A percentile compares a stretch with the other conserved stretches of the same genome.
phyloP scores from a whole-genome alignment of 1,284 basidiomycete genomes.

The Rugosomyces carneus region DNA sequence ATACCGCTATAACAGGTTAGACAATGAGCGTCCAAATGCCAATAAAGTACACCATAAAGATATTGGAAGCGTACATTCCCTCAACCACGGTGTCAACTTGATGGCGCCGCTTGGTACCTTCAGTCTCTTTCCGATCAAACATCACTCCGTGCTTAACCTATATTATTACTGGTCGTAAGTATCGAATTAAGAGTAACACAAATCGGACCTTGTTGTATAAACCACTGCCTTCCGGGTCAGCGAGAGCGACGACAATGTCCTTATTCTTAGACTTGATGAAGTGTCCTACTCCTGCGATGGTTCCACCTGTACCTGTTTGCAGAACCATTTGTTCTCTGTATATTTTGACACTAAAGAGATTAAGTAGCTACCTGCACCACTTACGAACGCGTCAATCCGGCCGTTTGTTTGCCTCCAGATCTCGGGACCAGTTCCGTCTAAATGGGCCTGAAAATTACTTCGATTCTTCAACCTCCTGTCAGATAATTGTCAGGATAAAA shows the following conservation, averaged over 20 bases:
- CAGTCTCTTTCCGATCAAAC: constrained; percentile 87
- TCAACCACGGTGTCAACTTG: constrained; percentile 92
- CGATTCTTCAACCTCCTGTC: constrained; percentile 51
- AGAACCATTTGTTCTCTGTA: neutral
- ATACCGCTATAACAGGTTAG: constrained; percentile 65
- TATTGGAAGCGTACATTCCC: constrained; percentile 57
- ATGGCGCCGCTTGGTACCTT: constrained; percentile 91
- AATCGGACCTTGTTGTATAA: constrained; percentile 83
- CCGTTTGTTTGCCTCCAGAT: constrained; percentile 93
- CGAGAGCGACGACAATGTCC: constrained; percentile 67
- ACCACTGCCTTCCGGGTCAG: constrained; percentile 94
- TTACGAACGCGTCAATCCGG: constrained; percentile 79
- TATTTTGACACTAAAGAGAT: constrained; percentile 1
- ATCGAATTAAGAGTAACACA: neutral
- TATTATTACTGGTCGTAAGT: neutral
- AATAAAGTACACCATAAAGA: neutral
- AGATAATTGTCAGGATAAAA: neutral
- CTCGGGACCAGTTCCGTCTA: constrained; percentile 88
- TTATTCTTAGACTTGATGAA: constrained; percentile 72
- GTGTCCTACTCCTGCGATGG: constrained; percentile 80
- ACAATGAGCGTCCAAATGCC: constrained; percentile 4
- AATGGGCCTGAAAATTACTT: constrained; percentile 90
- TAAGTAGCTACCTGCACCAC: constrained; percentile 74
- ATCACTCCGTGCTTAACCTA: constrained; percentile 90
- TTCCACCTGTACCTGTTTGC: constrained; percentile 82